Conservation (phyloP, 2,329 filamentous ascomycete genomes). For the Cladophialophora chaetospira region DNA sequence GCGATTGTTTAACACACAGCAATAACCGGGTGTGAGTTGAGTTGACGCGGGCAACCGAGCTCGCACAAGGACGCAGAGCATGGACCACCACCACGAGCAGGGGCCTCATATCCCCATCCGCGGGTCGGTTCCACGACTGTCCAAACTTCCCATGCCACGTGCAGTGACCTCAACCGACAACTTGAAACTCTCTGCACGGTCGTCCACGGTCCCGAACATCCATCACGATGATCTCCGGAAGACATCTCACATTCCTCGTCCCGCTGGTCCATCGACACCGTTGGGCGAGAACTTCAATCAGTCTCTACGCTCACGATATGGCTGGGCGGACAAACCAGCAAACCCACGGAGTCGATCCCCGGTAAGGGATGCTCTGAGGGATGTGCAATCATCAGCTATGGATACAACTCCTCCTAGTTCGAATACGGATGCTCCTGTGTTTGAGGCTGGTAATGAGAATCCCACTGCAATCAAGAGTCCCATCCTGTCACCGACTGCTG, state of each 20-base stretch:
- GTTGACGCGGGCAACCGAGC: background rate
- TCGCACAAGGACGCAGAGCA: slow-evolving; percentile 15
- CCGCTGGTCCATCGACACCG: slow-evolving; percentile 2
- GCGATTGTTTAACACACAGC: background rate
- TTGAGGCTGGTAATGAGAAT: slow-evolving; percentile 31
- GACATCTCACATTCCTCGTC: slow-evolving; percentile 23
- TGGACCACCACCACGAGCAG: slow-evolving; percentile 26
- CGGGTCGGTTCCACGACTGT: slow-evolving; percentile 30
- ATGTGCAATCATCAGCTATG: slow-evolving; percentile 17
- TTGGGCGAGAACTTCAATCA: slow-evolving; percentile 27
- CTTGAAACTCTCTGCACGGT: slow-evolving; percentile 17
- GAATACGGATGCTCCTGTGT: slow-evolving; percentile 26
- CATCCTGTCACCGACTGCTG: slow-evolving; percentile 60
- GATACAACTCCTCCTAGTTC: slow-evolving; percentile 33
- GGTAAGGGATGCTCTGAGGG: slow-evolving; percentile 27
- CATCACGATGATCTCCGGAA: slow-evolving; percentile 29
- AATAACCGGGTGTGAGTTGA: too few species aligned
- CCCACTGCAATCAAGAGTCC: slow-evolving; percentile 56
- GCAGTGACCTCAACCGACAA: slow-evolving; percentile 29
- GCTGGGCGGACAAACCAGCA: slow-evolving; percentile 18
- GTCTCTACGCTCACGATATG: slow-evolving; percentile 24
- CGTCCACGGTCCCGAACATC: slow-evolving; percentile 10
- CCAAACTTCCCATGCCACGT: slow-evolving; percentile 32
- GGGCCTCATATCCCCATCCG: slow-evolving; percentile 19
- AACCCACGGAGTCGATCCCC: slow-evolving; percentile 24